These are phyloP conservation scores for Kwoniella dendrophila DNA, from an alignment of 768 basidiomycete species.

Conservation along the genomic window DNA sequence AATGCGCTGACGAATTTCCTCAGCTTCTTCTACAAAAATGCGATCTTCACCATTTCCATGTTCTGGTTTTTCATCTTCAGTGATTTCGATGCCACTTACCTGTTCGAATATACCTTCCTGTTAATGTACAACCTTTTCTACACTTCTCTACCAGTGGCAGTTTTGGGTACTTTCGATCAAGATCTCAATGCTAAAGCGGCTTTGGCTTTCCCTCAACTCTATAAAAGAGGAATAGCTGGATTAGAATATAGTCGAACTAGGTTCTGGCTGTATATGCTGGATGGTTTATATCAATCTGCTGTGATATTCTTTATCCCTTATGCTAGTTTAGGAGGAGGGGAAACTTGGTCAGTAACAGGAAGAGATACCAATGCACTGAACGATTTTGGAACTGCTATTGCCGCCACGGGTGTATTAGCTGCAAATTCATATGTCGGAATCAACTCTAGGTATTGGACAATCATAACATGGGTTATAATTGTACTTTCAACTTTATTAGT, in stretches of 20 bases:
- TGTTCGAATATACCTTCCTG: conserved; percentile 94
- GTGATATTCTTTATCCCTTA: conserved; percentile 87
- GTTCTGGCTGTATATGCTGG: conserved; percentile 94
- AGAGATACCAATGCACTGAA: conserved; percentile 74
- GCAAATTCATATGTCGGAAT: conserved; percentile 89
- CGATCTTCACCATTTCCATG: conserved; percentile 63
- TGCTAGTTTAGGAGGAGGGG: conserved; percentile 61
- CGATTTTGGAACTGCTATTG: conserved; percentile 90
- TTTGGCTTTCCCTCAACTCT: conserved; percentile 91
- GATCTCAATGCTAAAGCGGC: conserved; percentile 88
- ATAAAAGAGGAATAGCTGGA: conserved; percentile 88
- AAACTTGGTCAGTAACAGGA: conserved; percentile 70
- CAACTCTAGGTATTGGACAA: conserved; percentile 81
- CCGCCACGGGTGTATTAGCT: conserved; percentile 79
- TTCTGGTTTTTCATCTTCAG: conserved; percentile 95
- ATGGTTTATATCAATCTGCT: conserved; percentile 89
- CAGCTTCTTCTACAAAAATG: conserved; percentile 96
- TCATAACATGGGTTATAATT: conserved; percentile 40
- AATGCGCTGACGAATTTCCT: no score
- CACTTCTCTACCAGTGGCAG: conserved; percentile 88
- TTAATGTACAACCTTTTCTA: conserved; percentile 88
- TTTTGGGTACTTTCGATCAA: conserved; percentile 93
- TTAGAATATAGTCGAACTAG: conserved; percentile 86
- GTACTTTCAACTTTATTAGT: conserved; percentile 59
- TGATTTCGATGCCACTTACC: conserved; percentile 91